phyloP scores from a whole-genome alignment of 1,284 basidiomycete genomes.

The Pseudozyma pruni region DNA sequence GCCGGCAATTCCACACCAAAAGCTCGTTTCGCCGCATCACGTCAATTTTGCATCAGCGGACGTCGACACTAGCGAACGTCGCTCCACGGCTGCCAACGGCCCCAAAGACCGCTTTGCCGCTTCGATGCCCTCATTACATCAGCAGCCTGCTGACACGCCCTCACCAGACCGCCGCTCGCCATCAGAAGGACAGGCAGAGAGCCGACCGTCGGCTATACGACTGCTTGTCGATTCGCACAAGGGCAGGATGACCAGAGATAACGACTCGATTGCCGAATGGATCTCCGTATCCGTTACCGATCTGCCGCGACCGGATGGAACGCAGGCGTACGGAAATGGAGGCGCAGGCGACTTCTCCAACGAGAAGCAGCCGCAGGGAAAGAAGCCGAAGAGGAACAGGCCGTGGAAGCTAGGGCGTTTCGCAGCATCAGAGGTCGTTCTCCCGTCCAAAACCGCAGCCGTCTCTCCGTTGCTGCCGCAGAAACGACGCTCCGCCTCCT shows the following conservation, averaged over 20 bases:
- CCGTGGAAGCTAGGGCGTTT: constrained; percentile 41
- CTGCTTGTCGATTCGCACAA: constrained; percentile 38
- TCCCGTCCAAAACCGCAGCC: constrained; percentile 12
- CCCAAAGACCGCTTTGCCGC: constrained; percentile 25
- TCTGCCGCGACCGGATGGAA: constrained; percentile 16
- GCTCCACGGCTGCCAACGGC: constrained; percentile 1
- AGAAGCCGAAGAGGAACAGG: constrained; percentile 28
- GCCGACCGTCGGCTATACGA: constrained; percentile 24
- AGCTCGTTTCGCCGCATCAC: constrained; percentile 3
- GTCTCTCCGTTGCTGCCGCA: background rate
- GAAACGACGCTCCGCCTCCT: constrained; percentile 25
- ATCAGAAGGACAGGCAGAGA: constrained; percentile 6
- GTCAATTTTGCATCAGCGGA: background rate
- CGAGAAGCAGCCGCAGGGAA: constrained; percentile 17
- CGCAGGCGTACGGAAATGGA: constrained; percentile 35
- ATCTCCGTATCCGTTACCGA: constrained; percentile 44
- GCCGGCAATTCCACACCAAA: constrained; percentile 16
- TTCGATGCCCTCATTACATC: constrained; percentile 30
- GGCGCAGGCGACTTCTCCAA: constrained; percentile 41
- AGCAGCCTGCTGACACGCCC: background rate
- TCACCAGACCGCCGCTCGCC: background rate
- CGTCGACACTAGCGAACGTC: constrained; percentile 2
- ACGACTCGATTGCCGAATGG: constrained; percentile 46
- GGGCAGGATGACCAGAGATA: constrained; percentile 30
- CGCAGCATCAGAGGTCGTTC: constrained; percentile 33